These are phyloP conservation scores for Podospora anserina DNA, from an alignment of 495 filamentous ascomycete species.

Conservation along the genomic window DNA sequence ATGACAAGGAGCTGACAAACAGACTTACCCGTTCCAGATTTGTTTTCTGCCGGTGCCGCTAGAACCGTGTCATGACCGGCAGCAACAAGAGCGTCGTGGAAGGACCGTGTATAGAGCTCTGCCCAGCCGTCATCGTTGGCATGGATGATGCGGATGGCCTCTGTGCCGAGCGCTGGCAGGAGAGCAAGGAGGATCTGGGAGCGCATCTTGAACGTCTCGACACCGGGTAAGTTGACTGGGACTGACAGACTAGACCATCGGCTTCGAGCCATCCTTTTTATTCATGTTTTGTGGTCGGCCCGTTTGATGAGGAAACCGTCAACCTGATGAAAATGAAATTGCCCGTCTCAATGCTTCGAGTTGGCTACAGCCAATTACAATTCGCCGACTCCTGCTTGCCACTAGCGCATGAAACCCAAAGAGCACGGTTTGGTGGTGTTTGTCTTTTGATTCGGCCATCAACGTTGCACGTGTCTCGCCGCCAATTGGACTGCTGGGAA, in stretches of 20 bases:
- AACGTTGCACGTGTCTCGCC: not conserved
- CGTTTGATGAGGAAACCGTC: not conserved
- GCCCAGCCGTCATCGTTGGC: constrained; percentile 74
- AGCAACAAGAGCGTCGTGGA: constrained; percentile 50
- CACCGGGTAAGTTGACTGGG: not conserved
- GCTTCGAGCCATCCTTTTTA: not conserved
- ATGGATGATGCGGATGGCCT: constrained; percentile 54
- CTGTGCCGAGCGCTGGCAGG: constrained; percentile 9
- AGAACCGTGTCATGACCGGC: constrained; percentile 59
- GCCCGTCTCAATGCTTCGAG: not conserved
- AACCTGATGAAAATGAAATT: not conserved
- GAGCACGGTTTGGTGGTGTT: not conserved
- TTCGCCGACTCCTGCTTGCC: not conserved
- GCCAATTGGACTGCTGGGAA: not conserved
- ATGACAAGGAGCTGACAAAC: not conserved
- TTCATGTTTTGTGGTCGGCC: not conserved
- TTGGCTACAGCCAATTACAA: not conserved
- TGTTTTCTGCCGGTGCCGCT: constrained; percentile 61
- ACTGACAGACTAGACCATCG: not conserved
- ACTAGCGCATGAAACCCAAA: constrained; percentile 3
- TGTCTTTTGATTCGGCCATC: not conserved
- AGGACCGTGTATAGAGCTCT: constrained; percentile 58
- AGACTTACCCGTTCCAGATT: constrained; percentile 57
- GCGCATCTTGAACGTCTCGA: constrained; percentile 8
- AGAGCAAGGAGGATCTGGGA: constrained; percentile 8